Evolutionary conservation across 2,329 filamentous ascomycete species (phyloP).

Genomic region (Aureobasidium subglaciale): DNA sequence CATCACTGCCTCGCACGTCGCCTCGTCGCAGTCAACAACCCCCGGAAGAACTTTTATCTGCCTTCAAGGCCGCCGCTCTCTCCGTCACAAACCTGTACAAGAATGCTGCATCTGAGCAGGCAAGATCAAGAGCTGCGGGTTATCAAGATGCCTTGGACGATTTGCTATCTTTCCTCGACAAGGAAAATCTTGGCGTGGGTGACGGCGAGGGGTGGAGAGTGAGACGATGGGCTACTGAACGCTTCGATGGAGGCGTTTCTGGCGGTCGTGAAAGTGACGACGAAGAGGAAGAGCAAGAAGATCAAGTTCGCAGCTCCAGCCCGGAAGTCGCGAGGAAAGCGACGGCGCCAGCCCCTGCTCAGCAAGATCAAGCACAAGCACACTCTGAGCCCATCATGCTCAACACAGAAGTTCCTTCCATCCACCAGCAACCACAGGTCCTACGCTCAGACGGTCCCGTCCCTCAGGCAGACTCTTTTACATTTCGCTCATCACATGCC

Average conservation of each 20-base stretch:
- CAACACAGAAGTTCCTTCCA: conserved; percentile 10
- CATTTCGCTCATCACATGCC: conserved; percentile 58
- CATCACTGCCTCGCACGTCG: conserved; percentile 50
- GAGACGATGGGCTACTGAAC: conserved; percentile 61
- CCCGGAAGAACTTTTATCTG: conserved; percentile 58
- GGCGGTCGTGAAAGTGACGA: conserved; percentile 57
- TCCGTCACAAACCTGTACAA: conserved; percentile 97
- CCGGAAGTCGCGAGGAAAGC: conserved; percentile 26
- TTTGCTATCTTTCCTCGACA: conserved; percentile 76
- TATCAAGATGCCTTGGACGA: conserved; percentile 95
- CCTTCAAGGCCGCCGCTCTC: conserved; percentile 86
- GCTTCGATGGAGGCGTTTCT: conserved; percentile 53
- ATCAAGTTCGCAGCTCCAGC: conserved; percentile 41
- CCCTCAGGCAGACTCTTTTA: conserved; percentile 57
- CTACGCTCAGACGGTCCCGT: conserved; percentile 26
- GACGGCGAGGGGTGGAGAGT: conserved; percentile 70
- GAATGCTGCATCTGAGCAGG: conserved; percentile 71
- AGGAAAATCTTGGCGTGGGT: conserved; percentile 66
- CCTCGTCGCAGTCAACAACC: conserved; percentile 31
- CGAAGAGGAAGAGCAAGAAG: conserved; percentile 52
- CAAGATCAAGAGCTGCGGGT: conserved; percentile 68
- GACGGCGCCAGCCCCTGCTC: not conserved
- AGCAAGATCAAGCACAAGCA: conserved; percentile 25
- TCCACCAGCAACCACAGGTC: conserved; percentile 14
- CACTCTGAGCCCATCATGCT: conserved; percentile 25